phyloP scores from a whole-genome alignment of 1,139 yeast species.

The Pneumocystis murina region DNA sequence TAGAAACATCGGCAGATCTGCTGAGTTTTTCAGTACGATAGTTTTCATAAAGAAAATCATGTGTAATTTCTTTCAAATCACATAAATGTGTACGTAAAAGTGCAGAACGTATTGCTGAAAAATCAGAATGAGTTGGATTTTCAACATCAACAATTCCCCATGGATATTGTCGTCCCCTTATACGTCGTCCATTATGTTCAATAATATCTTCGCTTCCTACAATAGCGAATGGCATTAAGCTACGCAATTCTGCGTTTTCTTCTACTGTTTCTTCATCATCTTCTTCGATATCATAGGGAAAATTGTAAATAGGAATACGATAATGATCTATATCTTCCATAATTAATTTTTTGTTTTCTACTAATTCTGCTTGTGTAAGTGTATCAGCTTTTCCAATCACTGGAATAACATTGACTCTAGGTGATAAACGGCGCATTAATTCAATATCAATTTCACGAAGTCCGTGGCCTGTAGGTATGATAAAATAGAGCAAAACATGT shows the following conservation, averaged over 20 bases:
- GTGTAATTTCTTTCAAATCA: slow-evolving; percentile 85
- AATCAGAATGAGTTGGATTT: slow-evolving; percentile 71
- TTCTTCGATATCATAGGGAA: slow-evolving; percentile 45
- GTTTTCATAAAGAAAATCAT: slow-evolving; percentile 77
- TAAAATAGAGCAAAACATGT: slow-evolving; percentile 56
- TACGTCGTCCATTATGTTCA: slow-evolving; percentile 45
- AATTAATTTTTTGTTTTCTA: slow-evolving; percentile 46
- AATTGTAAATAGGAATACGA: slow-evolving; percentile 71
- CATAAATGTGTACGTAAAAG: slow-evolving; percentile 69
- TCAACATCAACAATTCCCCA: slow-evolving; percentile 90
- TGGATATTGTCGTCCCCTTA: slow-evolving; percentile 78
- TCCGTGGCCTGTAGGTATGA: slow-evolving; percentile 65
- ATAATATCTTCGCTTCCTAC: slow-evolving; percentile 55
- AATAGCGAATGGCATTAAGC: slow-evolving; percentile 73
- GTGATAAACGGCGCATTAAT: slow-evolving; percentile 61
- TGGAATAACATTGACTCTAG: slow-evolving; percentile 76
- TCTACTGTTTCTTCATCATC: slow-evolving; percentile 55
- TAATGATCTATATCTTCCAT: slow-evolving; percentile 61
- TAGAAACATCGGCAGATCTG: slow-evolving; percentile 14
- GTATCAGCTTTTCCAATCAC: slow-evolving; percentile 80
- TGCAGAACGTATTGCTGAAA: slow-evolving; percentile 67
- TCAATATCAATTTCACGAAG: slow-evolving; percentile 58
- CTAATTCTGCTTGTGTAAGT: slow-evolving; percentile 60
- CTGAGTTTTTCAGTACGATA: slow-evolving; percentile 84
- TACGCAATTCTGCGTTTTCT: slow-evolving; percentile 62